Conservation (phyloP, 179 eudicot genomes). For the Drosera spatulata region DNA sequence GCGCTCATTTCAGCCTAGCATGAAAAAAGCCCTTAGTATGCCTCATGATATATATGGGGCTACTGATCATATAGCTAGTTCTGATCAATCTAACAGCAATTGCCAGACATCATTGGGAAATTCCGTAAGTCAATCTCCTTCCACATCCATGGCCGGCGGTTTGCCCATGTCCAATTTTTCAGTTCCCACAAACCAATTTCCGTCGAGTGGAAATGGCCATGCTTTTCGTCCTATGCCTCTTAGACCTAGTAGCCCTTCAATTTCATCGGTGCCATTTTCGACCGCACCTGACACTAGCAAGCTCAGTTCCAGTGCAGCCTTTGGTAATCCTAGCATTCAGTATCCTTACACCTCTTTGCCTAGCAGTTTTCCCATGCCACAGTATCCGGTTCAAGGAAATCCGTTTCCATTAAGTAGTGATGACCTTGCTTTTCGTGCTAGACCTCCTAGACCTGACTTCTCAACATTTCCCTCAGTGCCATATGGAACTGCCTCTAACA, state of each 20-base stretch:
- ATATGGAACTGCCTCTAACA: too few species aligned
- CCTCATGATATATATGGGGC: slow-evolving; percentile 30
- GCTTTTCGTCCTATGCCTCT: slow-evolving; percentile 22
- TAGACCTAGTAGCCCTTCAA: slow-evolving; percentile 33
- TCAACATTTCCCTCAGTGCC: too few species aligned
- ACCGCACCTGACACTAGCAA: slow-evolving; percentile 42
- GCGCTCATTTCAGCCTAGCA: slow-evolving; percentile 27
- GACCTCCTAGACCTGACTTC: too few species aligned
- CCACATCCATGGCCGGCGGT: slow-evolving; percentile 31
- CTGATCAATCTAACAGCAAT: slow-evolving; percentile 27
- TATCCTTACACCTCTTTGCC: too few species aligned
- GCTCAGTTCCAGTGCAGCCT: slow-evolving; percentile 33
- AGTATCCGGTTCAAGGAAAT: too few species aligned
- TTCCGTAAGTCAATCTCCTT: slow-evolving; percentile 30
- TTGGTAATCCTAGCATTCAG: too few species aligned
- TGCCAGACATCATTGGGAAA: slow-evolving; percentile 14
- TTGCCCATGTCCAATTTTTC: slow-evolving; percentile 22
- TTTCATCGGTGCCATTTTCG: slow-evolving; percentile 19
- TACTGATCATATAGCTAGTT: slow-evolving; percentile 22
- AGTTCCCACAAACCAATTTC: slow-evolving; percentile 28
- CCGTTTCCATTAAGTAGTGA: too few species aligned
- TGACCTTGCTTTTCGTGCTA: too few species aligned
- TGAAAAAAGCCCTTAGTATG: slow-evolving; percentile 23
- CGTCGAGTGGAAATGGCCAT: slow-evolving; percentile 19
- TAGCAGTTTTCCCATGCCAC: too few species aligned